phyloP scores from a whole-genome alignment of 805 yeast species.

The Sugiyamaella chiloensis region DNA sequence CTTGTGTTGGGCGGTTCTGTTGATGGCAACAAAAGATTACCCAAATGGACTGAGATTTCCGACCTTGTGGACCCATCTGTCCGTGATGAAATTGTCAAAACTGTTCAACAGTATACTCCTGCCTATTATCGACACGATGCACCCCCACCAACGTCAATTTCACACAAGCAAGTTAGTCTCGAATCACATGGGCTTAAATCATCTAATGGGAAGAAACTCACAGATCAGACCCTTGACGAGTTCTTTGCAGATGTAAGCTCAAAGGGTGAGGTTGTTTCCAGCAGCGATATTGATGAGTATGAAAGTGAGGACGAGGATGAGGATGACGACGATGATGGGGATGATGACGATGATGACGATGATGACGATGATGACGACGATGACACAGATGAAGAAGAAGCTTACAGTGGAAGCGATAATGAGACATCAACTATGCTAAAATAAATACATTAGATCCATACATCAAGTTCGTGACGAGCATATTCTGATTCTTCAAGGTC shows the following conservation, averaged over 20 bases:
- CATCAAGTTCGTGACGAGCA: slow-evolving; percentile 51
- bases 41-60: slow-evolving; percentile 45
- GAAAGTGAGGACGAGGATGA: slow-evolving; percentile 27
- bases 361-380: slow-evolving; percentile 35
- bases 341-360: slow-evolving; percentile 32
- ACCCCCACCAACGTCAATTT: slow-evolving; percentile 5
- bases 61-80: slow-evolving; percentile 29
- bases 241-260: slow-evolving; percentile 58
- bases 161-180: background rate
- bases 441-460: slow-evolving; percentile 32
- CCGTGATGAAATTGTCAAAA: slow-evolving; percentile 31
- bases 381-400: slow-evolving; percentile 24
- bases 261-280: slow-evolving; percentile 14
- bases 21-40: slow-evolving; percentile 34
- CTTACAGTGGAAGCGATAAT: slow-evolving; percentile 8
- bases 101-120: background rate
- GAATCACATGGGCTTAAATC: slow-evolving; percentile 4
- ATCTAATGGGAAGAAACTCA: slow-evolving; percentile 7
- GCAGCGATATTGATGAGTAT: slow-evolving; percentile 23
- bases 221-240: slow-evolving; percentile 76
- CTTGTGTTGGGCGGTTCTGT: slow-evolving; percentile 31
- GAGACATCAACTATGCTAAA: slow-evolving; percentile 8
- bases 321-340: slow-evolving; percentile 31
- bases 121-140: background rate
- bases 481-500: slow-evolving; percentile 28